Evolutionary conservation across 495 filamentous ascomycete species (phyloP).

Genomic region (Baudoinia panamericana): DNA sequence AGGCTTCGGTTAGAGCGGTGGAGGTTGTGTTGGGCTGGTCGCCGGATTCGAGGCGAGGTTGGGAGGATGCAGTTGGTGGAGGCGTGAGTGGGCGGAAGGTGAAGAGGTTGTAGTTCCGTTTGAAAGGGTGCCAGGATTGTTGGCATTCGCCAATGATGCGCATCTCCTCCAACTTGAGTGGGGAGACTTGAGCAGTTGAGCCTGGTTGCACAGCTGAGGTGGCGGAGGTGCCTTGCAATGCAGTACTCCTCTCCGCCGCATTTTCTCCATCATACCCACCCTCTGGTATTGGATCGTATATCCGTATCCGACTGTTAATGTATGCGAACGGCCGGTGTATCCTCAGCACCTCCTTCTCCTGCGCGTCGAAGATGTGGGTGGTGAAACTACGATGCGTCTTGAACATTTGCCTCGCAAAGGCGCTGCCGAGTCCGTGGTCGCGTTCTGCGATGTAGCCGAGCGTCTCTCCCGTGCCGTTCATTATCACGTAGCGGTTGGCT

Average conservation of each 20-base stretch:
- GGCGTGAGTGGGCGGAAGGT: slow-evolving; percentile 31
- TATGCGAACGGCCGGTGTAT: slow-evolving; percentile 59
- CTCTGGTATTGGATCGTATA: slow-evolving; percentile 40
- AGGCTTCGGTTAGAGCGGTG: slow-evolving; percentile 30
- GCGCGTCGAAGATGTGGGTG: slow-evolving; percentile 55
- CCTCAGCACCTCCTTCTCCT: slow-evolving; percentile 51
- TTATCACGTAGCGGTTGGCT: slow-evolving; percentile 58
- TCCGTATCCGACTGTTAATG: slow-evolving; percentile 51
- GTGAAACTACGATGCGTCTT: slow-evolving; percentile 55
- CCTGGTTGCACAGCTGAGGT: slow-evolving; percentile 30
- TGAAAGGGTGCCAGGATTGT: slow-evolving; percentile 53
- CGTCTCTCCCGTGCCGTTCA: slow-evolving; percentile 55
- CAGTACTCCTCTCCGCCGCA: slow-evolving; percentile 28
- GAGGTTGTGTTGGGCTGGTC: slow-evolving; percentile 36
- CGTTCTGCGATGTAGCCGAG: slow-evolving; percentile 58
- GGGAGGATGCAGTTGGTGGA: slow-evolving; percentile 21
- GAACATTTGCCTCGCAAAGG: slow-evolving; percentile 50
- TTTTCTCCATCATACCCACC: slow-evolving; percentile 21
- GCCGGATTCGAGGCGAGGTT: slow-evolving; percentile 30
- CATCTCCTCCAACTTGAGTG: slow-evolving; percentile 43
- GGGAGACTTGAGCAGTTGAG: slow-evolving; percentile 36
- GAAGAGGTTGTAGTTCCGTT: slow-evolving; percentile 58
- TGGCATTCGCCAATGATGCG: slow-evolving; percentile 55
- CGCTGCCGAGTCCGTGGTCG: slow-evolving; percentile 45
- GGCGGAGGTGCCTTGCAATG: slow-evolving; percentile 33